A percentile compares a stretch with the other conserved stretches of the same genome.
These are phyloP conservation scores for Aureobasidium sp. DNA, from an alignment of 2,329 filamentous ascomycete genomes.

Conservation along the genomic window DNA sequence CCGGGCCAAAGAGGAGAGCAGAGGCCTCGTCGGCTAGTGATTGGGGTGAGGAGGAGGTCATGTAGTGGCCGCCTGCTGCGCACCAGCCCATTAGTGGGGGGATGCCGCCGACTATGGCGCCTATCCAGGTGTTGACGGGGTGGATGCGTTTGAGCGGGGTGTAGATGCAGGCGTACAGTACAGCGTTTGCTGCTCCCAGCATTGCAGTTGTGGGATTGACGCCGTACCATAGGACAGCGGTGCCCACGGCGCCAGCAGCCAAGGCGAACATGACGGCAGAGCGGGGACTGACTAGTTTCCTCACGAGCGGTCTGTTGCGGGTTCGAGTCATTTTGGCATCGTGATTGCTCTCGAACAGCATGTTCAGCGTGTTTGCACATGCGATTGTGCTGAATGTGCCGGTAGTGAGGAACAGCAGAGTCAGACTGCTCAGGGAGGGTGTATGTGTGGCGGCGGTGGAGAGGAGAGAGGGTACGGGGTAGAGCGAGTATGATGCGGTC, in stretches of 20 bases:
- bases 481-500: conserved; percentile 85
- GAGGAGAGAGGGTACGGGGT: conserved; percentile 83
- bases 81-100: conserved; percentile 98
- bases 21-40: conserved; percentile 25
- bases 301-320: conserved; percentile 79
- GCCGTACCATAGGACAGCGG: conserved; percentile 71
- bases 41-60: conserved; percentile 3
- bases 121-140: conserved; percentile 88
- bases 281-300: conserved; percentile 65
- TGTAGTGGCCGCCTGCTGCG: conserved; percentile 78
- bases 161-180: conserved; percentile 84
- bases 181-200: conserved; percentile 76
- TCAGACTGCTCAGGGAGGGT: conserved; percentile 82
- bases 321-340: conserved; percentile 94
- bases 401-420: conserved; percentile 81
- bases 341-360: conserved; percentile 87
- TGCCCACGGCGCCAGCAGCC: conserved; percentile 61
- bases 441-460: conserved; percentile 58
- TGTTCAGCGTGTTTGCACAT: conserved; percentile 89
- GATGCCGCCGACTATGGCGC: conserved; percentile 85
- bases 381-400: conserved; percentile 87
- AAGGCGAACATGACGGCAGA: conserved; percentile 73
- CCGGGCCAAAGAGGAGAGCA: conserved; percentile 31
- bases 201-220: conserved; percentile 91
- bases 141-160: conserved; percentile 86